Evolutionary conservation across 2,329 filamentous ascomycete genomes (phyloP).

Genomic region (Ustulina deusta): DNA sequence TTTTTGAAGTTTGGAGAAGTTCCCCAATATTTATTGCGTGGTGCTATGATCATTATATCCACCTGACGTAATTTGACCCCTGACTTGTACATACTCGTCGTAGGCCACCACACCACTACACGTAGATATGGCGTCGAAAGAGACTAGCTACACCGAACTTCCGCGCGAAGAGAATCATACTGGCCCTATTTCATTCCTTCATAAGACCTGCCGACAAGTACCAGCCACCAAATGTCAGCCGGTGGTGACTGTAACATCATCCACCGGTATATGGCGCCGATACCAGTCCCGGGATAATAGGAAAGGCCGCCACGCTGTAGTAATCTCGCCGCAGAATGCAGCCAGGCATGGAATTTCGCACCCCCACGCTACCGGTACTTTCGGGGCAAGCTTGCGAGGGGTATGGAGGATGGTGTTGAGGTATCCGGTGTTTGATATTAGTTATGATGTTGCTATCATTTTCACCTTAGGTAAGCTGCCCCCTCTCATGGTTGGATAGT

Average conservation of each 20-base stretch:
- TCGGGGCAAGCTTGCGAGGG: constrained; percentile 19
- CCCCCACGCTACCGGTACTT: constrained; percentile 16
- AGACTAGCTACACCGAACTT: constrained; percentile 5
- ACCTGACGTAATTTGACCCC: constrained; percentile 5
- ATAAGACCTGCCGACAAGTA: constrained; percentile 9
- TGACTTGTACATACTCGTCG: too few species aligned
- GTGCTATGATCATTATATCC: background rate
- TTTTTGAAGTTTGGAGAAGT: background rate
- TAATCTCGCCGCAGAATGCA: constrained; percentile 21
- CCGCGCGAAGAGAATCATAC: constrained; percentile 6
- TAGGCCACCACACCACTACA: background rate
- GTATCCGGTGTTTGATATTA: constrained; percentile 35
- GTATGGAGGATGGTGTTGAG: constrained; percentile 28
- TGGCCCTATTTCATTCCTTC: constrained; percentile 19
- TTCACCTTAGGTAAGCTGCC: constrained; percentile 32
- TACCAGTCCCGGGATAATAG: constrained; percentile 36
- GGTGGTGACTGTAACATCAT: background rate
- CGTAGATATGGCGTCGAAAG: constrained; percentile 1
- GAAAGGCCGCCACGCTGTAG: constrained; percentile 36
- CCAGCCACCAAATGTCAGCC: constrained; percentile 8
- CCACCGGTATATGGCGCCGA: constrained; percentile 18
- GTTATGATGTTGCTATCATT: constrained; percentile 35
- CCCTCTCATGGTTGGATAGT: background rate
- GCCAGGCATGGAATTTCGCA: constrained; percentile 22
- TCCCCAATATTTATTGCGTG: background rate